A percentile compares a stretch with the other conserved stretches of the same genome.
Evolutionary conservation across 2,329 filamentous ascomycete species (phyloP).

Genomic region (Aspergillus brunneoviolaceus): DNA sequence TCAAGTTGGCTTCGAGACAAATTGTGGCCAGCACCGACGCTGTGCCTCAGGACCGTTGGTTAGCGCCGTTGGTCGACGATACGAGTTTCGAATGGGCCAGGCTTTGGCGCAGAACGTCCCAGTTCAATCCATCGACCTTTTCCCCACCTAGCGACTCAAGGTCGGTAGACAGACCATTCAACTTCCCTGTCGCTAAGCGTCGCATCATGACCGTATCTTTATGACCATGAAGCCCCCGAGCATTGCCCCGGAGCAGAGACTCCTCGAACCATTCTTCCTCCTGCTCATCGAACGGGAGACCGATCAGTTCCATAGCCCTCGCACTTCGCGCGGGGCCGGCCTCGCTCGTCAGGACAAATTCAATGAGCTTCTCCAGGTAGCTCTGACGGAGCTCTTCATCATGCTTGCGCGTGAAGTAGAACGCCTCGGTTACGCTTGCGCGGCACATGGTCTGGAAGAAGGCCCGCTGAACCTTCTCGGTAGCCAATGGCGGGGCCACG

Average conservation of each 20-base stretch:
- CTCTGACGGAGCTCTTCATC: constrained; percentile 60
- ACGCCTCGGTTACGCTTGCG: constrained; percentile 69
- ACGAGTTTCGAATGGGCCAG: constrained; percentile 28
- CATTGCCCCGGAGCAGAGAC: constrained; percentile 64
- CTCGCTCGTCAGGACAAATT: constrained; percentile 53
- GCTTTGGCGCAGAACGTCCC: constrained; percentile 48
- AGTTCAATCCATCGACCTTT: constrained; percentile 52
- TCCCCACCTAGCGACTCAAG: constrained; percentile 44
- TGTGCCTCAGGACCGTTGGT: neutral
- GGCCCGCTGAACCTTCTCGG: constrained; percentile 59
- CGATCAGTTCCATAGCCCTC: constrained; percentile 67
- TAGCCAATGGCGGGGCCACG: constrained; percentile 70
- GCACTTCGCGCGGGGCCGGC: constrained; percentile 47
- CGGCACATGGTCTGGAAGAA: constrained; percentile 69
- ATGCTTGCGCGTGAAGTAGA: constrained; percentile 69
- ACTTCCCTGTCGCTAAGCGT: constrained; percentile 64
- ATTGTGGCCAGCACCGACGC: neutral
- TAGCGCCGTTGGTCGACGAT: constrained; percentile 11
- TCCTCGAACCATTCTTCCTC: constrained; percentile 76
- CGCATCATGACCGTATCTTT: constrained; percentile 75
- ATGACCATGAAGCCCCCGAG: constrained; percentile 62
- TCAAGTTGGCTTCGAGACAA: constrained; percentile 6
- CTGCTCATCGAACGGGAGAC: constrained; percentile 66
- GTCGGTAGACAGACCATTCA: constrained; percentile 32
- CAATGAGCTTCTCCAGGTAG: constrained; percentile 67